These are phyloP conservation scores for Sonneratia caseolaris DNA, from an alignment of 345 rosid species.

Conservation along the genomic window DNA sequence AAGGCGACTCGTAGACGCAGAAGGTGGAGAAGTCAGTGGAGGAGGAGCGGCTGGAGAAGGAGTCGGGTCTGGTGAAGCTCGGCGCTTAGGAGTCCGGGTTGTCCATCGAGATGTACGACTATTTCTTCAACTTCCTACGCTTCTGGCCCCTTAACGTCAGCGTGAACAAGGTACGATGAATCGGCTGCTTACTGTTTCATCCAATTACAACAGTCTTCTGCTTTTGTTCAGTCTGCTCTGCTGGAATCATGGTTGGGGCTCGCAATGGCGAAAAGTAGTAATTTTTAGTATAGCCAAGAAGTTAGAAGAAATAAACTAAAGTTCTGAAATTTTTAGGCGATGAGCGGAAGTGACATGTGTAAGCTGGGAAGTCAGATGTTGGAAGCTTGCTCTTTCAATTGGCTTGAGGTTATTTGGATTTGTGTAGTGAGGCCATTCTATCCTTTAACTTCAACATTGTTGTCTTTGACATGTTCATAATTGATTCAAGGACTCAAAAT, in stretches of 20 bases:
- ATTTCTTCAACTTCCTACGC: slow-evolving; percentile 51
- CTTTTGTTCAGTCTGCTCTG: neutral
- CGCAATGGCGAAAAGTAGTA: neutral
- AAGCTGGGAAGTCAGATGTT: too few relatives aligned
- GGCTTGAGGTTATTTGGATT: too few relatives aligned
- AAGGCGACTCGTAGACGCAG: slow-evolving; percentile 14
- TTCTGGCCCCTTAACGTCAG: slow-evolving; percentile 60
- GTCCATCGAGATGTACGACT: slow-evolving; percentile 67
- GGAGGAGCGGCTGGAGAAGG: slow-evolving; percentile 14
- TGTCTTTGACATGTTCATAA: too few relatives aligned
- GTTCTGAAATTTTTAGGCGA: too few relatives aligned
- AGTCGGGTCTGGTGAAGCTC: slow-evolving; percentile 30
- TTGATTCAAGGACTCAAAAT: too few relatives aligned
- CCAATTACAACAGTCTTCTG: neutral
- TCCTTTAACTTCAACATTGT: too few relatives aligned
- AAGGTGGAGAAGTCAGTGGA: slow-evolving; percentile 20
- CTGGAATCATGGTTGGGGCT: neutral
- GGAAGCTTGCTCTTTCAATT: too few relatives aligned
- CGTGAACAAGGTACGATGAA: slow-evolving; percentile 47
- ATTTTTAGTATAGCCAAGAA: neutral
- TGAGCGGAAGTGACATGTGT: too few relatives aligned
- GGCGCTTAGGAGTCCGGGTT: slow-evolving; percentile 74
- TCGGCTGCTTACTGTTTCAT: neutral
- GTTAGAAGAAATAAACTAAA: neutral
- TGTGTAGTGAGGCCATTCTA: too few relatives aligned